Base-by-base conservation (phyloP, 768 basidiomycete species). In the Serendipita sp. region DNA sequence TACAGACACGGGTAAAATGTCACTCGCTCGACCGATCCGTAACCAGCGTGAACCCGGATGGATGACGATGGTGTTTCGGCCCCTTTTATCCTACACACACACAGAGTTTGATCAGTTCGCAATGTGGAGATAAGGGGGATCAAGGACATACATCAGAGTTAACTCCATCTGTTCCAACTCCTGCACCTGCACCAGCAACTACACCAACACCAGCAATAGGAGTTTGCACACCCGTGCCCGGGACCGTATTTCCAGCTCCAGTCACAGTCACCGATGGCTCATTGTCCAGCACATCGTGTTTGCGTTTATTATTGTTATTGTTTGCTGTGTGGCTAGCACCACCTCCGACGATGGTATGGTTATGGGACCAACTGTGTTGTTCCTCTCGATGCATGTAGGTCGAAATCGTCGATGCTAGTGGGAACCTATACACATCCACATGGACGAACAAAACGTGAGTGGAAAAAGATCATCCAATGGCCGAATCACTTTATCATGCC, bases 1-100 rank as follows among this genome's bases (percentile, higher is more conserved):
- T 4, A 91, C 76, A 8, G 79, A 70, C 5, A 81, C 67, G n/a
- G 89, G 89, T 46, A 80, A 83, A 28, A 89, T 85, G 69, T 90
- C 88, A 13, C 84, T 86, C 2, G 88, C 89, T 68, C 78, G 82
- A 47, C 89, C 89, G 38, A 91, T 83, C 51, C 87, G 83, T 32
- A 89, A 74, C 69, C 75, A 83, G 15, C 86, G 79, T 16, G 88
- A 89, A 44, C 89, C 89, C 13, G 84, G 87, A 69, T 91, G 89
- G 56, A 91, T 82, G 11, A 91, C 84, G 62, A 90, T 78, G 62
- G 88, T 83, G 66, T 89, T 84, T 2, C 86, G 85, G 48, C 89
- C 89, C 56, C 88, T 85, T 71, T 87, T 84, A 66, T 70, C 71
- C 51, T 77, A 71, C 67, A 72, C 44, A 52, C 68, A 46, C 65